Evolutionary conservation across 345 rosid genomes (phyloP), one percentile per base, ranked within the genome.

Genomic region (Eucalyptus virginea): DNA sequence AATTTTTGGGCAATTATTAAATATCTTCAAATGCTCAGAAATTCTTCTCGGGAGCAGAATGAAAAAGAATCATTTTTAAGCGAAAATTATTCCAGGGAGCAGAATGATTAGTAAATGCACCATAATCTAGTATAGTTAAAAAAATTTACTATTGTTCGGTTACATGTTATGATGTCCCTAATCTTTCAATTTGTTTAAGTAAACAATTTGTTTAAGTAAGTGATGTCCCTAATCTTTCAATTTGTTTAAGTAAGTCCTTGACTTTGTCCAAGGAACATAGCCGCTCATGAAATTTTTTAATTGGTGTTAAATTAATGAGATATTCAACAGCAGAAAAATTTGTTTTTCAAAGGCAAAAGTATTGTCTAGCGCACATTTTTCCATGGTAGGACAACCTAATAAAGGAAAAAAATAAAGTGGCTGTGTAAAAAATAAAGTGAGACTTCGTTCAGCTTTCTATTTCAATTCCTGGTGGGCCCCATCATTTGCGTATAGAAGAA

Each of bases 71-170:
- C 0, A 52, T 52, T 52, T 52, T 0, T 7, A 1, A 52, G 5
- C 5, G 1, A 52, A 52, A 52, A 52, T 52, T 52, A 52, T 52
- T 52, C 2, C 0, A 52, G 2, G 56, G 0, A 52, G 19, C 2
- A 52, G 0, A 52, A 52, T 52, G 5, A 19, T 52, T 52, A 52
- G 23, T 24, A 52, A 52, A 52, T 4, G 0, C 24, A 52, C 5
- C 56, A 52, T 52, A 52, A 52, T 7, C 0, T 52, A 52, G 58
- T 19, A 52, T 19, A 52, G 58, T 52, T 52, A 19, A 52, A 52
- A 51, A 1, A 8, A 2, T 52, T 52, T 19, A 52, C 24, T 19
- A 19, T 56, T 56, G 13, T 56, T 23, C 3, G 1, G 2, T 56
- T 56, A 56, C 13, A 56, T 23, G 62, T 56, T 23, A 56, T 56